Conservation (phyloP, 257 asterid genomes). For the Ballota nigra region DNA sequence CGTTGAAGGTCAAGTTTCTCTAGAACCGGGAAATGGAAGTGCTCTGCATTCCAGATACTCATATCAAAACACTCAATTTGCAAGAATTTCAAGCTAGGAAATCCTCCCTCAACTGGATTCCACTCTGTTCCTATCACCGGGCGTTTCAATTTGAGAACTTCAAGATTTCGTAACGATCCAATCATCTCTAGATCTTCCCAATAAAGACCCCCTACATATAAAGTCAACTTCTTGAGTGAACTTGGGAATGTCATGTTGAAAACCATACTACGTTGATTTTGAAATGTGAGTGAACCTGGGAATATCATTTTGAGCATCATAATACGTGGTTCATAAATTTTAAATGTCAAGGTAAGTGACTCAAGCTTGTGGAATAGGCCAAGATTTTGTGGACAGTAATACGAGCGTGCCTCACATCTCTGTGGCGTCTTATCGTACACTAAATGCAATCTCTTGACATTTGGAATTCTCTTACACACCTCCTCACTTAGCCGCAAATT, state of each 20-base stretch:
- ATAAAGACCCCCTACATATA: background rate
- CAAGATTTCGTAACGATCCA: background rate
- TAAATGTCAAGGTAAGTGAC: background rate
- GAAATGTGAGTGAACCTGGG: no score
- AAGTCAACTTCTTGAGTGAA: background rate
- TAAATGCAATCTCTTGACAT: background rate
- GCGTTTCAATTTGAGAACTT: background rate
- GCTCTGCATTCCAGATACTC: background rate
- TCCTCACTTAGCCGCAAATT: background rate
- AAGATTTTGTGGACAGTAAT: background rate
- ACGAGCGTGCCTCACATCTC: no score
- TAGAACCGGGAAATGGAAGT: background rate
- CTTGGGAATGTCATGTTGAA: background rate
- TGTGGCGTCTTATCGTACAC: background rate
- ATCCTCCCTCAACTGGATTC: slow-evolving; percentile 12
- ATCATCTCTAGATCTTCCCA: slow-evolving; percentile 5
- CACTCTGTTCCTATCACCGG: background rate
- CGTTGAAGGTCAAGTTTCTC: background rate
- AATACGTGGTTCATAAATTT: background rate
- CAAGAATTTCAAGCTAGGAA: background rate
- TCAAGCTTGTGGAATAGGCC: background rate
- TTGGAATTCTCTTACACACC: slow-evolving; percentile 3
- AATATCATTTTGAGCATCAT: no score
- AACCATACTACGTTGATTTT: no score
- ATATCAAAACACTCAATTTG: background rate